Evolutionary conservation across 345 rosid genomes (phyloP), one percentile per base, ranked within the genome.

Genomic region (Salix udensis): DNA sequence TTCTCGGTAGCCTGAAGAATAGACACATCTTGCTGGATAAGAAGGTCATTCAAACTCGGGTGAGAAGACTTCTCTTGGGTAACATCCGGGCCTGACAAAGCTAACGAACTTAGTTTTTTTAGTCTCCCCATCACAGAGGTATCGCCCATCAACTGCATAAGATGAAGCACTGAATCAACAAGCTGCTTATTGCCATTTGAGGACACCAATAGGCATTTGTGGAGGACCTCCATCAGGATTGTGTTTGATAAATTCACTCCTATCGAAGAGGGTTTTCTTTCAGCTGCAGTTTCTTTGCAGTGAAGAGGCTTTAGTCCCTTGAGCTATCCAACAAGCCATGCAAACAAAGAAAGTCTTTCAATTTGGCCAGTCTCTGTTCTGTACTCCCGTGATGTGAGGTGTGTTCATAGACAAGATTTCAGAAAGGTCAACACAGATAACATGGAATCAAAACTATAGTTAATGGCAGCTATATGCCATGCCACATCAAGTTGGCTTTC

Each of bases 301-400:
- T 37, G 50, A 42, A 79, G 72, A 76, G 79, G 83, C 80, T 89
- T 87, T 71, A 85, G 79, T 73, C 73, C 84, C 85, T 80, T 78
- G 74, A 89, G 79, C 74, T 80, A 88, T 76, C 82, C 81, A 76
- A 91, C 89, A 50, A 93, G 89, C 94, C 96, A 92, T 37, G 87
- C 82, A 86, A 92, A 89, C 85, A 93, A 75, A 79, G 69, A 88
- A 76, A 90, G 86, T 70, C 72, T 79, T 68, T 86, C 85, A 72
- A 80, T 78, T 79, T 80, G 85, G 65, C 64, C 60, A 75, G 82
- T 79, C 79, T 80, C 85, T 70, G 68, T 70, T 12, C 37, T 52
- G 55, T 78, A 71, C 82, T 82, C 89, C 71, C 81, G 77, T 21
- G 81, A 64, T 5, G 48, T 23, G 66, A 65, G 70, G 75, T 44